These are phyloP conservation scores for Alternaria hordeiaustralica DNA, from an alignment of 2,329 filamentous ascomycete species.

Conservation along the genomic window DNA sequence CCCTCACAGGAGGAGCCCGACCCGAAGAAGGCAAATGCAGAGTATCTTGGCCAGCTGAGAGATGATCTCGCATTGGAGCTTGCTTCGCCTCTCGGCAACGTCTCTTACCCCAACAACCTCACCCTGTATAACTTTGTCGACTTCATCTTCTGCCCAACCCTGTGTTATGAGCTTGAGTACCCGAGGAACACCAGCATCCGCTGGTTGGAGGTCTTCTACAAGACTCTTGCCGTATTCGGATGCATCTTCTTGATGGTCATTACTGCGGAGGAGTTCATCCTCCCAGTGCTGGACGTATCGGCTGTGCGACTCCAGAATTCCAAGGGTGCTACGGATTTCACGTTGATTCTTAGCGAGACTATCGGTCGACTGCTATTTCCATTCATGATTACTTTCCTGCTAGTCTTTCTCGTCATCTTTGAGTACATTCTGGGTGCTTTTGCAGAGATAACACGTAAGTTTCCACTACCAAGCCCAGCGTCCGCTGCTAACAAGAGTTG, in stretches of 20 bases:
- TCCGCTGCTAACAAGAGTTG: not conserved
- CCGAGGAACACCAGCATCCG: conserved; percentile 77
- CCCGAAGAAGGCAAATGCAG: conserved; percentile 45
- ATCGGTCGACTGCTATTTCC: conserved; percentile 93
- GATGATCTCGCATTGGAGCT: conserved; percentile 90
- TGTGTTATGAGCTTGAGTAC: conserved; percentile 98
- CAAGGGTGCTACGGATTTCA: conserved; percentile 66
- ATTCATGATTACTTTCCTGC: conserved; percentile 93
- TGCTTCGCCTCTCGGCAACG: conserved; percentile 85
- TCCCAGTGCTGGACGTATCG: conserved; percentile 83
- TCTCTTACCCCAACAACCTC: conserved; percentile 90
- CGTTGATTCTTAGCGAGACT: conserved; percentile 84
- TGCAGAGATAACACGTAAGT: conserved; percentile 79
- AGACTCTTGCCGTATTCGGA: conserved; percentile 88
- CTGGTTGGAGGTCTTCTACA: conserved; percentile 82
- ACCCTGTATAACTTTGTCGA: conserved; percentile 83
- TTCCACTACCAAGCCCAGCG: not conserved
- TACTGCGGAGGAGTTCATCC: conserved; percentile 92
- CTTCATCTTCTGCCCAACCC: conserved; percentile 88
- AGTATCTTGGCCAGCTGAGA: conserved; percentile 69
- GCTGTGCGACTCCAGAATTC: conserved; percentile 59
- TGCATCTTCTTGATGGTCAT: conserved; percentile 95
- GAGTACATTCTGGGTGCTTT: conserved; percentile 95
- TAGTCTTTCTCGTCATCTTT: conserved; percentile 98
- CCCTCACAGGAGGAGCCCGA: conserved; percentile 52